Evolutionary conservation across 768 basidiomycete species (phyloP).

Genomic region (Panellus pusillus): DNA sequence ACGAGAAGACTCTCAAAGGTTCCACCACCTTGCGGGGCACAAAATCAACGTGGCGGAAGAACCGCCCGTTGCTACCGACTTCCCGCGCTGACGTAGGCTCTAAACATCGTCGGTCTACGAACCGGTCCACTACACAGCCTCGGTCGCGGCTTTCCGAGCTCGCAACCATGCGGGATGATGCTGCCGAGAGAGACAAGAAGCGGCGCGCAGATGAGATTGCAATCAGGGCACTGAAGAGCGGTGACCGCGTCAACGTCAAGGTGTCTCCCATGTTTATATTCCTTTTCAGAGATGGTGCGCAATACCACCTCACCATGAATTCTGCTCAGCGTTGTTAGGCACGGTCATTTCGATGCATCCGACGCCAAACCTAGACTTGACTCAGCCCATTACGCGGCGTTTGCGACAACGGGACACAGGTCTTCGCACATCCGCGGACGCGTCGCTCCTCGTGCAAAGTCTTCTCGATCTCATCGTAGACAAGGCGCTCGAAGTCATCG

Average conservation of each 20-base stretch:
- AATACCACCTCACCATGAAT: too few species aligned
- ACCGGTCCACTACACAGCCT: not conserved
- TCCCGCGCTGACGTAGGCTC: constrained; percentile 9
- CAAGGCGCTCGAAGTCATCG: constrained; percentile 64
- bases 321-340: constrained; percentile 33
- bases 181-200: constrained; percentile 5
- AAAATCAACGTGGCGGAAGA: constrained; percentile 8
- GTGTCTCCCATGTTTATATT: constrained; percentile 63
- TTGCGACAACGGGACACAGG: constrained; percentile 60
- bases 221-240: constrained; percentile 32
- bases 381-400: constrained; percentile 58
- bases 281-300: constrained; percentile 61
- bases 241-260: constrained; percentile 62
- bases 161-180: not conserved
- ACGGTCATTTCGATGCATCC: constrained; percentile 64
- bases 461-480: constrained; percentile 72
- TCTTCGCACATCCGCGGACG: constrained; percentile 62
- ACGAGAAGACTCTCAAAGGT: constrained; percentile 26
- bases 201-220: constrained; percentile 21
- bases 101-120: not conserved
- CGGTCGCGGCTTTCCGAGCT: constrained; percentile 10
- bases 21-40: constrained; percentile 6
- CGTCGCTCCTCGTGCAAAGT: constrained; percentile 68
- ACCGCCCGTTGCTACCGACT: constrained; percentile 14
- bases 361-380: constrained; percentile 46